Conservation (phyloP, 108 stramenopile genomes). For the Fragilaria radians region DNA sequence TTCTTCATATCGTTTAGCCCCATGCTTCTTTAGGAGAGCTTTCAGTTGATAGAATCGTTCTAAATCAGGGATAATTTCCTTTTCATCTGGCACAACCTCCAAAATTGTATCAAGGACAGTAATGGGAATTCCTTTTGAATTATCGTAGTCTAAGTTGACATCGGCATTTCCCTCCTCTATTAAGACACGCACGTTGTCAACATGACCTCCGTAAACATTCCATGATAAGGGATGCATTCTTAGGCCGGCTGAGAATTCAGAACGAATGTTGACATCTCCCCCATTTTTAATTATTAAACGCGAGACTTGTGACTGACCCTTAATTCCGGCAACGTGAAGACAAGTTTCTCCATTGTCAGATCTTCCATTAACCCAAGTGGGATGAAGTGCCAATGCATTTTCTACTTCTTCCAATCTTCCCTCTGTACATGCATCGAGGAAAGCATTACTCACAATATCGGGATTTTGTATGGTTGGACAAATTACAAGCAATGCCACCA, state of each 20-base stretch:
- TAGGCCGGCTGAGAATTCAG: slow-evolving; percentile 39
- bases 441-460: no score
- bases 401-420: slow-evolving; percentile 20
- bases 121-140: slow-evolving; percentile 6
- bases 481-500: no score
- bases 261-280: slow-evolving; percentile 72
- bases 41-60: slow-evolving; percentile 42
- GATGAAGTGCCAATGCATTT: slow-evolving; percentile 24
- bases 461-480: no score
- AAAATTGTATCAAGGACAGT: slow-evolving; percentile 68
- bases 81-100: slow-evolving; percentile 28
- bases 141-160: slow-evolving; percentile 76
- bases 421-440: slow-evolving; percentile 15
- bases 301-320: slow-evolving; percentile 43
- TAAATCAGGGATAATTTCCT: slow-evolving; percentile 30
- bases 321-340: slow-evolving; percentile 63
- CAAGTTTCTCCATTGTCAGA: slow-evolving; percentile 67
- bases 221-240: slow-evolving; percentile 83
- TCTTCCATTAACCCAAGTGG: slow-evolving; percentile 25
- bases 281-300: slow-evolving; percentile 42
- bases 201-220: slow-evolving; percentile 70
- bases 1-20: slow-evolving; percentile 24
- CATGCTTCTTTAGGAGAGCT: slow-evolving; percentile 35
- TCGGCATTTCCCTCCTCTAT: slow-evolving; percentile 58
- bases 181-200: slow-evolving; percentile 52